Evolutionary conservation across 129 eudicot species (phyloP), one percentile per base, ranked within the genome.

Genomic region (Heracleum sosnowskyi): DNA sequence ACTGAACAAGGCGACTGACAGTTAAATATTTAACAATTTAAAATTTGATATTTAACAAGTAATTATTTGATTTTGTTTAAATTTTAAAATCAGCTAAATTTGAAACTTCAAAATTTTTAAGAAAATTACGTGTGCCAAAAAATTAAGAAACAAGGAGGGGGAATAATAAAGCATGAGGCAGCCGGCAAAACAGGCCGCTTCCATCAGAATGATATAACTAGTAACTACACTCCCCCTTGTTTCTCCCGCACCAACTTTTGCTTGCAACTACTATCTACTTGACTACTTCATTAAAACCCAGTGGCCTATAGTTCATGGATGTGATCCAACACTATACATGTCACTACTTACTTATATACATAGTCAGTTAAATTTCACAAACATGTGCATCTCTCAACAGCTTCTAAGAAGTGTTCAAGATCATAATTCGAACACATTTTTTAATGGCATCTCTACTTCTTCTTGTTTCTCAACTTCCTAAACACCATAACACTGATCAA

Each of bases 371-470:
- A 69, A 10, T 13, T 35, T 35, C 26, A 33, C 28, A 2, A 46
- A 16, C 53, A 15, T 46, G 0, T 57, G 5, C 28, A 35, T 47
- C 17, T 49, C 24, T 47, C 60, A 17, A 4, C 49, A 45, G 49
- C 49, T 45, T 45, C 49, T 45, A 11, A 4, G 5, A 17, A 49
- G 0, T 49, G 20, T 49, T 69, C 7, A 69, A 34, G 11, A 7
- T 70, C 47, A 7, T 44, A 44, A 44, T 44, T 44, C 12, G 17
- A 2, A 70, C 75, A 44, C 35, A 17, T 64, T 26, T 57, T 18
- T 1, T 31, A 16, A 86, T 86, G 90, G 97, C 93, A 78, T 85
- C 97, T 74, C 92, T 91, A 39, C 80, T 91, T 79, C 86, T 89
- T 75, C 87, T 91, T 41, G 72, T 91, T 45, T 83, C 94, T 51